These are phyloP conservation scores for Hyaloscypha finlandica DNA, from an alignment of 495 filamentous ascomycete species.

Conservation along the genomic window DNA sequence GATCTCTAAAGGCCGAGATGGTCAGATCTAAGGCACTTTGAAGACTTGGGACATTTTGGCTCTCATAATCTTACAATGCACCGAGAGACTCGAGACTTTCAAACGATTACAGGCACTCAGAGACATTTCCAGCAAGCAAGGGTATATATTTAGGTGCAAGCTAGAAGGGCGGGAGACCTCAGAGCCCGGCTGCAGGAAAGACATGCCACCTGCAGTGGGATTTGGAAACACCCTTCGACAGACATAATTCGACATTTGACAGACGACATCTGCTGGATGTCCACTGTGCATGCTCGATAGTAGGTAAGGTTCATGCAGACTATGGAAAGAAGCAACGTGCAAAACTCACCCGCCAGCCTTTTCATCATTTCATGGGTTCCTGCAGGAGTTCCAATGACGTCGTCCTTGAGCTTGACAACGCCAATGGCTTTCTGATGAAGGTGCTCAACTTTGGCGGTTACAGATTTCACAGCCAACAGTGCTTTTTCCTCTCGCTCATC, in stretches of 20 bases:
- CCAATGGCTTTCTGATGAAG: not conserved
- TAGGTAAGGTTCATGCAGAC: not conserved
- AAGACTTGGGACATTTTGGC: not conserved
- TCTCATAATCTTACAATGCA: not conserved
- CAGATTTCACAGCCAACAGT: not conserved
- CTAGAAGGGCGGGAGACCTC: not conserved
- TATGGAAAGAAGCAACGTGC: not conserved
- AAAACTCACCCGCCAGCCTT: not conserved
- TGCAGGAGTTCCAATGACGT: not conserved
- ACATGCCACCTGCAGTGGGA: conserved; percentile 4
- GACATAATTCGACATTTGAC: too few species aligned
- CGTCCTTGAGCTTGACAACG: not conserved
- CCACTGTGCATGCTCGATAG: not conserved
- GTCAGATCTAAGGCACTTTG: not conserved
- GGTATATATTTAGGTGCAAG: conserved; percentile 10
- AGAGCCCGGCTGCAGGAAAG: not conserved
- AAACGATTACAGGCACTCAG: not conserved
- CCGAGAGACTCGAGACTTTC: not conserved
- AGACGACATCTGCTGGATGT: too few species aligned
- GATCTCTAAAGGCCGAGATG: not conserved
- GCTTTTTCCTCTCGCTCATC: not conserved
- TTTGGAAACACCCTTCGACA: not conserved
- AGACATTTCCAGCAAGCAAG: conserved; percentile 2
- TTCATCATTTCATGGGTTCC: not conserved
- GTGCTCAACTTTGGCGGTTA: not conserved